These are phyloP conservation scores for Purpureocillium lavendulum DNA, from an alignment of 2,329 filamentous ascomycete species.

Conservation along the genomic window DNA sequence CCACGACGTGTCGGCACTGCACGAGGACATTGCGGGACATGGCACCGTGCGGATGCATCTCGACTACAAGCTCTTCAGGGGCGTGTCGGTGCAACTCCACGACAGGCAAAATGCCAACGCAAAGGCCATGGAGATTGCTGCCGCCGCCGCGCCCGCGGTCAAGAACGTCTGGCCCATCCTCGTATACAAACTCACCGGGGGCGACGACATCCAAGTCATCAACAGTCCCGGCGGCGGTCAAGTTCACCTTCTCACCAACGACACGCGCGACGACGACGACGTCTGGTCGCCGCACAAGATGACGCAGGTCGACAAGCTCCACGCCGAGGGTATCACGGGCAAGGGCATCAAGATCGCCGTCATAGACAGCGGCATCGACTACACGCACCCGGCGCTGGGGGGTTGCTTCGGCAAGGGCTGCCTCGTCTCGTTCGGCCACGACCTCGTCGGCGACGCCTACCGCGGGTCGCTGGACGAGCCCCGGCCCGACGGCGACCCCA, in stretches of 20 bases:
- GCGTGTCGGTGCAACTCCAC: slow-evolving; percentile 43
- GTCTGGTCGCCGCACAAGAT: slow-evolving; percentile 41
- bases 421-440: slow-evolving; percentile 47
- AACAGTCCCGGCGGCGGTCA: slow-evolving; percentile 13
- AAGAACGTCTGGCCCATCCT: slow-evolving; percentile 40
- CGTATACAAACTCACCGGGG: slow-evolving; percentile 34
- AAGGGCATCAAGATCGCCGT: slow-evolving; percentile 44
- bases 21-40: slow-evolving; percentile 16
- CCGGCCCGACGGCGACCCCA: slow-evolving; percentile 40
- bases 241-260: slow-evolving; percentile 1
- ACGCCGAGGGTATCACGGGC: slow-evolving; percentile 36
- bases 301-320: slow-evolving; percentile 47
- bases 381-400: slow-evolving; percentile 53
- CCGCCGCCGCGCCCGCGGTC: slow-evolving; percentile 29
- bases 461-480: slow-evolving; percentile 25
- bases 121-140: slow-evolving; percentile 28
- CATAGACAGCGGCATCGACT: slow-evolving; percentile 51
- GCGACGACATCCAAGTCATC: slow-evolving; percentile 35
- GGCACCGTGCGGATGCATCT: slow-evolving; percentile 37
- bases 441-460: slow-evolving; percentile 50
- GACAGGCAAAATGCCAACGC: slow-evolving; percentile 34
- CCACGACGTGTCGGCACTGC: slow-evolving; percentile 7
- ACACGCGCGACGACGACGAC: slow-evolving; percentile 17
- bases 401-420: slow-evolving; percentile 53
- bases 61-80: slow-evolving; percentile 43